These are phyloP conservation scores for Aegilops bicornis DNA, from an alignment of 176 grass and related monocot species.

Conservation along the genomic window DNA sequence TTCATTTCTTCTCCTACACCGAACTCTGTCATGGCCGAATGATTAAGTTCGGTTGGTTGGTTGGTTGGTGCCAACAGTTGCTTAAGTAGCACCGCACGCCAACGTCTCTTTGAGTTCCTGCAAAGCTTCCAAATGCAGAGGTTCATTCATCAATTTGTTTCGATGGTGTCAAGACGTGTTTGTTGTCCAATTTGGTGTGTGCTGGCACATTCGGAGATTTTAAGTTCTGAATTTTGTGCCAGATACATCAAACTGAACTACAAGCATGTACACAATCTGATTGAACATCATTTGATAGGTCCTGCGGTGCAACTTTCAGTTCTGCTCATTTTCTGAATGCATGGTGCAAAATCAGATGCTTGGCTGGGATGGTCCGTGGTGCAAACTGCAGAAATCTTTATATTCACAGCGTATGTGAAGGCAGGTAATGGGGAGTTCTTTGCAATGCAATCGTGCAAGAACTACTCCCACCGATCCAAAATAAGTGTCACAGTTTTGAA, in stretches of 20 bases:
- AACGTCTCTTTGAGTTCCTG: constrained; percentile 32
- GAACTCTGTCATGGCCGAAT: constrained; percentile 32
- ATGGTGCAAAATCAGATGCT: background rate
- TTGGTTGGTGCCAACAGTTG: constrained; percentile 49
- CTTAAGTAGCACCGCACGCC: constrained; percentile 50
- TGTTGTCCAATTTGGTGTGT: constrained; percentile 42
- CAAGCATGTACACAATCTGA: background rate
- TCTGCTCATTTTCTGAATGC: background rate
- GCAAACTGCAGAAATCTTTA: background rate
- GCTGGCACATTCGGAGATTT: constrained; percentile 28
- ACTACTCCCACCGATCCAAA: too few relatives aligned
- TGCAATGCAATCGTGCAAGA: constrained; percentile 10
- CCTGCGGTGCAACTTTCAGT: background rate
- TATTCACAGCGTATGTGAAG: background rate
- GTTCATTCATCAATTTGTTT: background rate
- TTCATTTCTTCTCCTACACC: background rate
- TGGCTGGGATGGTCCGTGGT: background rate
- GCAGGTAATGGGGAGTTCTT: background rate
- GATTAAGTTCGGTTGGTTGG: constrained; percentile 47
- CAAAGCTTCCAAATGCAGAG: constrained; percentile 17
- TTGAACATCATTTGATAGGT: background rate
- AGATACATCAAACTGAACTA: constrained; percentile 40
- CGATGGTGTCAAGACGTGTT: constrained; percentile 13
- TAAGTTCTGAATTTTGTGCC: constrained; percentile 30
- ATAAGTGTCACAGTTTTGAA: too few relatives aligned